Percentiles rank a stretch among this genome's conserved stretches.
Evolutionary conservation across 1,284 basidiomycete genomes (phyloP).

Genomic region (Vanrija sp.): DNA sequence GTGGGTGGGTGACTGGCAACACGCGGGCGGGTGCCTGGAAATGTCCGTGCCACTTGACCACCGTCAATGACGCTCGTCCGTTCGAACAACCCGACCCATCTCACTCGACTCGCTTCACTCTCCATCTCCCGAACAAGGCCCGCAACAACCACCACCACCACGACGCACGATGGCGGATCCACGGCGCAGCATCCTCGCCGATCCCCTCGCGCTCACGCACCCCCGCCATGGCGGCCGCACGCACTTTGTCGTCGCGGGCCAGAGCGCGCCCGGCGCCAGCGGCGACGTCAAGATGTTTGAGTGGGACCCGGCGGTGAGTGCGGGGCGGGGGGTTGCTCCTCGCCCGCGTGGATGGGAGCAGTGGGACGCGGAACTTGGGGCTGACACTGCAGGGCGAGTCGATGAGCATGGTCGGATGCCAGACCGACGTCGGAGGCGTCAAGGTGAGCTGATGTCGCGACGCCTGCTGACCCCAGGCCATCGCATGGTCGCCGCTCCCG

Average conservation of each 20-base stretch:
- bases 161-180: constrained; percentile 16
- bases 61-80: neutral
- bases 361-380: no score
- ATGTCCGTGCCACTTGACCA: neutral
- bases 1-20: neutral
- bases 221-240: constrained; percentile 5
- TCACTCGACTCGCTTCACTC: neutral
- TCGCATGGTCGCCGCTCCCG: constrained; percentile 41
- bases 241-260: constrained; percentile 41
- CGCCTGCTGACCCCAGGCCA: constrained; percentile 20
- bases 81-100: neutral
- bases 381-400: constrained; percentile 23
- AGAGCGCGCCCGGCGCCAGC: constrained; percentile 28
- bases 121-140: neutral
- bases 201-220: constrained; percentile 21
- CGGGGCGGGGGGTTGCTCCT: no score
- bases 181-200: constrained; percentile 36
- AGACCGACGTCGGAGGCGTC: constrained; percentile 38
- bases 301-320: constrained; percentile 35
- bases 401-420: constrained; percentile 40
- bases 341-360: neutral
- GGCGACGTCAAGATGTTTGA: constrained; percentile 46
- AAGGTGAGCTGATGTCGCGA: constrained; percentile 1
- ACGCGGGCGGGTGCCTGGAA: constrained; percentile 1
- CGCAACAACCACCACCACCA: neutral